Evolutionary conservation across 1,284 basidiomycete species (phyloP), one percentile per base, ranked within the genome.

Genomic region (Boletus albobrunnescens): DNA sequence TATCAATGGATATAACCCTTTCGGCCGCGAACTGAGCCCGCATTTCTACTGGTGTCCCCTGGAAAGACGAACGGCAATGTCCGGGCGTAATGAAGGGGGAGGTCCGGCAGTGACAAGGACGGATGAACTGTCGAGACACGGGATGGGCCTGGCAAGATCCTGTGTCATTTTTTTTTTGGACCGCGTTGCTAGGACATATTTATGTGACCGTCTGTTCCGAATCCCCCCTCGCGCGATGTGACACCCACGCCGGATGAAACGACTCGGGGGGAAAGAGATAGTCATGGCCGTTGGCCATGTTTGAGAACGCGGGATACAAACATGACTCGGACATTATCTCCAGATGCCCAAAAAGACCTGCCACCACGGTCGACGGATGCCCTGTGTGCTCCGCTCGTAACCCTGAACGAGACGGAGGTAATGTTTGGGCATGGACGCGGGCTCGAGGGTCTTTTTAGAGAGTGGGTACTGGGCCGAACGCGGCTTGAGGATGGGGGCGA

Each of bases 291-390:
- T n/a, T 26, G 24, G 26, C 26, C 26, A 26, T 26, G 26, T n/a
- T 26, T 26, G 26, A 12, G 26, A 12, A 5, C 12, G 2, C 3
- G 26, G 26, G 26, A 26, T n/a, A n/a, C n/a, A n/a, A n/a, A n/a
- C n/a, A n/a, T n/a, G n/a, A n/a, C n/a, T n/a, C n/a, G n/a, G n/a
- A n/a, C n/a, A n/a, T n/a, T 22, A 87, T 52, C 49, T 55, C 84
- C 84, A 87, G 48, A 88, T 72, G 35, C 78, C 77, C 56, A 89
- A 82, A 66, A 89, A 85, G 33, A 84, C 70, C 64, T 89, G 87
- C 86, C 86, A 90, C 82, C 82, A 82, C 3, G 86, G 84, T 37
- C 87, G 71, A 19, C 74, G 75, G 41, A 87, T 84, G n/a, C 86
- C 86, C 58, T 81, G 71, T 3, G 79, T 76, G 57, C 82, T 85